phyloP scores from a whole-genome alignment of 768 basidiomycete species.

The Trametes villosa region DNA sequence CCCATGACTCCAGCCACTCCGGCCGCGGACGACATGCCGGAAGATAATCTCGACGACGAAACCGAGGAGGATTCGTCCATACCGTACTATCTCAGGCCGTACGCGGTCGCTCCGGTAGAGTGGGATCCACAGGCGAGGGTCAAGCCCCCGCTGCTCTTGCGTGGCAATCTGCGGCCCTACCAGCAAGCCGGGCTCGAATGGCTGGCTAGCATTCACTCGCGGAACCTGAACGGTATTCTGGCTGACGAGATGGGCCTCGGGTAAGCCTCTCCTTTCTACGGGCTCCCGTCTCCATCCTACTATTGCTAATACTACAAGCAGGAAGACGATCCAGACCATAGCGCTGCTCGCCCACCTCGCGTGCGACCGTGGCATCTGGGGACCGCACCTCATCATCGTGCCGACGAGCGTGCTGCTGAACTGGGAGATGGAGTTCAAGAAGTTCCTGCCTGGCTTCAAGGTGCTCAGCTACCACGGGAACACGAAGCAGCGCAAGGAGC shows the following conservation, averaged over 20 bases:
- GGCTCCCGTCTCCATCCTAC: no score
- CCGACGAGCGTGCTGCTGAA: conserved; percentile 94
- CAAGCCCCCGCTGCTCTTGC: conserved; percentile 72
- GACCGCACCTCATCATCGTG: conserved; percentile 89
- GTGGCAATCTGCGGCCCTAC: conserved; percentile 89
- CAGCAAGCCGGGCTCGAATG: conserved; percentile 94
- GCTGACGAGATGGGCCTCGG: conserved; percentile 97
- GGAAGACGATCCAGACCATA: conserved; percentile 97
- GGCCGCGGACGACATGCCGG: conserved; percentile 35
- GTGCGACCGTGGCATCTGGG: conserved; percentile 89
- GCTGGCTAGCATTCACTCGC: conserved; percentile 85
- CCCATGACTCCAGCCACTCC: conserved; percentile 26
- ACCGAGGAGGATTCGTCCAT: conserved; percentile 45
- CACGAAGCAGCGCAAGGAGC: conserved; percentile 86
- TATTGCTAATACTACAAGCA: no score
- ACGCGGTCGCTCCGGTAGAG: conserved; percentile 70
- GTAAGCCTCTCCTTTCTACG: conserved; percentile 49
- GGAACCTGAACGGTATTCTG: conserved; percentile 80
- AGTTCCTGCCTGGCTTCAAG: conserved; percentile 88
- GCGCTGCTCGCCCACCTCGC: conserved; percentile 91
- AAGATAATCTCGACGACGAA: conserved; percentile 43
- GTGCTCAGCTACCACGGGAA: conserved; percentile 90
- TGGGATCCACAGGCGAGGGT: conserved; percentile 66
- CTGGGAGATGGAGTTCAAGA: conserved; percentile 98
- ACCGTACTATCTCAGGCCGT: conserved; percentile 60